These are phyloP conservation scores for Penicillium waksmanii DNA, from an alignment of 495 filamentous ascomycete species.

Conservation along the genomic window DNA sequence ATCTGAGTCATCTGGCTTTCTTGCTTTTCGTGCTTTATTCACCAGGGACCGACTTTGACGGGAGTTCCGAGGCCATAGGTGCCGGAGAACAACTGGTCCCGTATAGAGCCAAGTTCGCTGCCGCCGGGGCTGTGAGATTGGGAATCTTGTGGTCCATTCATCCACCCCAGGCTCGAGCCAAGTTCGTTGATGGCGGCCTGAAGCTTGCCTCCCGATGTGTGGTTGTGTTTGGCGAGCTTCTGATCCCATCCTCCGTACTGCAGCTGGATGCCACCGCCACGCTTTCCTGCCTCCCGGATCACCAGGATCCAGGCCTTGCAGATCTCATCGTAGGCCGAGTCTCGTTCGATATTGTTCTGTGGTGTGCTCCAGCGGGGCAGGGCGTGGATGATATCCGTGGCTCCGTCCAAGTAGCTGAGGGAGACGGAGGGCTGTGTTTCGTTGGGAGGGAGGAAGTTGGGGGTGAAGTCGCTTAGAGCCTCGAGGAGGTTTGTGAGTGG, in stretches of 20 bases:
- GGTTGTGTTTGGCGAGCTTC: conserved; percentile 84
- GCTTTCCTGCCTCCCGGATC: conserved; percentile 87
- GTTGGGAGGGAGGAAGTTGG: conserved; percentile 90
- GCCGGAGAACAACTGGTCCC: conserved; percentile 78
- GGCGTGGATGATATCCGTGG: conserved; percentile 85
- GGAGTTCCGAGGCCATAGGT: conserved; percentile 71
- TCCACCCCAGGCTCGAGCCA: conserved; percentile 75
- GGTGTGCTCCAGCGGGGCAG: conserved; percentile 86
- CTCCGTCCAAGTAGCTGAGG: conserved; percentile 83
- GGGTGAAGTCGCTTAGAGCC: conserved; percentile 89
- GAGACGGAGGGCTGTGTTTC: conserved; percentile 80
- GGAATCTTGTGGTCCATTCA: conserved; percentile 57
- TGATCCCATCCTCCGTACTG: conserved; percentile 95
- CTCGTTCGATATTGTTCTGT: conserved; percentile 86
- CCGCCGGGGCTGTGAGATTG: conserved; percentile 45
- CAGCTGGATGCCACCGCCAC: conserved; percentile 85
- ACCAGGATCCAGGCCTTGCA: conserved; percentile 91
- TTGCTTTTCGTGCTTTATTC: conserved; percentile 16
- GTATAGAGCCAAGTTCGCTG: conserved; percentile 65
- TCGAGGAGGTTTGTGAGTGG: conserved; percentile 80
- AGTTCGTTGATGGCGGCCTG: conserved; percentile 80
- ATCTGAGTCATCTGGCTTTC: conserved; percentile 10
- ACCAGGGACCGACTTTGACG: conserved; percentile 77
- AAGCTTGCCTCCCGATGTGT: conserved; percentile 80
- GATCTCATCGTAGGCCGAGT: conserved; percentile 94